These are phyloP conservation scores for Syncephalastrum racemosum DNA, from an alignment of 371 early-diverging fungal genomes.

Conservation along the genomic window DNA sequence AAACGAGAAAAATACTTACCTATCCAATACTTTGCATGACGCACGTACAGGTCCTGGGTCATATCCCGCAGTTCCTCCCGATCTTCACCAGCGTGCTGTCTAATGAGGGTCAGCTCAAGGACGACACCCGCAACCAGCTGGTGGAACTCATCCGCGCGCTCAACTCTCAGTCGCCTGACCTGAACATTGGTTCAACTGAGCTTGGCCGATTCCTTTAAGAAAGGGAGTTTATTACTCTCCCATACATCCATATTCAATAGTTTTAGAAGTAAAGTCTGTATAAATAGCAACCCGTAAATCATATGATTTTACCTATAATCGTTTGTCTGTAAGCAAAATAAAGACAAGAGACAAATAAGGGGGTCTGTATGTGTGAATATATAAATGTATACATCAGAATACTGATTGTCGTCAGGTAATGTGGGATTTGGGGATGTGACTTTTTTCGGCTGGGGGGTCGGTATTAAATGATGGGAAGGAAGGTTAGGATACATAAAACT, in stretches of 20 bases:
- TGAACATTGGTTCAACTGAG: slow-evolving; percentile 36
- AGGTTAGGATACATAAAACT: too few species aligned
- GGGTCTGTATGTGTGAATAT: background rate
- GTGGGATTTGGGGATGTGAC: too few species aligned
- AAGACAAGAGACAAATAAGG: slow-evolving; percentile 5
- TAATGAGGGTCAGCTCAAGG: slow-evolving; percentile 55
- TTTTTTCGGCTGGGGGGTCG: too few species aligned
- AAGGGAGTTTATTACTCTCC: background rate
- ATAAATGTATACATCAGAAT: too few species aligned
- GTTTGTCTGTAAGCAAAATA: slow-evolving; percentile 3
- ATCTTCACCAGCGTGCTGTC: slow-evolving; percentile 49
- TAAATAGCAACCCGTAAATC: too few species aligned
- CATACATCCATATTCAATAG: too few species aligned
- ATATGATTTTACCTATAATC: too few species aligned
- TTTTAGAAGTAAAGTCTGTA: too few species aligned
- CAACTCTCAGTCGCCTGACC: slow-evolving; percentile 43
- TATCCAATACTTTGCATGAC: background rate
- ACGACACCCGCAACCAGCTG: slow-evolving; percentile 51
- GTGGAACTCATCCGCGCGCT: slow-evolving; percentile 56
- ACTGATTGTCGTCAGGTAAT: too few species aligned
- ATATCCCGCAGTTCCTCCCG: slow-evolving; percentile 42
- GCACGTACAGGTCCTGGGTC: slow-evolving; percentile 25
- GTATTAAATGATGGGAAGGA: too few species aligned
- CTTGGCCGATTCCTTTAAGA: slow-evolving; percentile 36
- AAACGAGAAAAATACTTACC: background rate